Base-by-base conservation (phyloP, 768 basidiomycete species). In the Erythrobasidium yunnanense region DNA sequence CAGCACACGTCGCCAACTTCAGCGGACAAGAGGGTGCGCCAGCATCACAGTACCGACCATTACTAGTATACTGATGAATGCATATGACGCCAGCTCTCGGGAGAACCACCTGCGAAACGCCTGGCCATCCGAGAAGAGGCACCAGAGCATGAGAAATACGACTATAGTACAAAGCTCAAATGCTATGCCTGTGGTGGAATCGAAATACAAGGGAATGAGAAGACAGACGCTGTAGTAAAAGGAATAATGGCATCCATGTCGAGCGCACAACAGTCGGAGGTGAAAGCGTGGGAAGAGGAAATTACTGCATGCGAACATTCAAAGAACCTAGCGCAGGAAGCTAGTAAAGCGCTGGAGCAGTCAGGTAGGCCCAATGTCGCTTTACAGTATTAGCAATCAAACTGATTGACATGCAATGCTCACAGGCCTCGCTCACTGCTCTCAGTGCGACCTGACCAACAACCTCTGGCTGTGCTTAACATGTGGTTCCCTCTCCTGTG, bases 281-380 rank as follows among this genome's bases (percentile, higher is more conserved):
- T 99, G 52, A 87, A 95, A 77, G 87, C 95, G 4, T 99, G 95
- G 95, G 90, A 97, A 75, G 92, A 96, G 75, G 93, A 96, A 70
- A 85, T 95, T 45, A 72, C 79, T 0, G 77, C 89, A 5, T 99
- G 95, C 80, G 85, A 89, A 73, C 95, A 99, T 69, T 81, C 84
- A 6, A 75, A 82, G 11, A 79, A 80, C 11, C 76, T 87, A 2
- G 75, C 81, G 34, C 85, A 85, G 69, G 74, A 72, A 0, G 55
- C 72, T 11, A 38, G 69, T 78, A 82, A 73, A 70, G 75, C 73
- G 77, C 3, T 79, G 78, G 2, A 81, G 78, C 11, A 82, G 0
- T 81, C 82, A 0, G 85, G 84, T 84, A 33, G n/a, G 76, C 73
- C 17, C 30, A 20, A 4, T 7, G n/a, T n/a, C n/a, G n/a, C n/a